Percentiles rank a stretch among this genome's conserved stretches.
Evolutionary conservation across 2,329 filamentous ascomycete species (phyloP).

Genomic region (Elsinoe necatrix): DNA sequence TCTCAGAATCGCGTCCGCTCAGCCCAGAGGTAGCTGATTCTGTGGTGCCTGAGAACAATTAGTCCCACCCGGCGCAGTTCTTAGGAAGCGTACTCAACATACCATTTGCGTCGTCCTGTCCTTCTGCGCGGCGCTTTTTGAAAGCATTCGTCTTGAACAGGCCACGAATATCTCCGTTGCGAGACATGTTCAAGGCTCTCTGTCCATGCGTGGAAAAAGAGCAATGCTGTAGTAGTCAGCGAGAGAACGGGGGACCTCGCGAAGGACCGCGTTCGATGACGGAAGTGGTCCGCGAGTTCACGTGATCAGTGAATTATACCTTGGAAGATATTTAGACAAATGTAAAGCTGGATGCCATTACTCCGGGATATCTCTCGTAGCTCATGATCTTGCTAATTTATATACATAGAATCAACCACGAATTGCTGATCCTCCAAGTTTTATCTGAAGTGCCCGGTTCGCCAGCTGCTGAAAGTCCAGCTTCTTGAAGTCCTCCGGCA

Average conservation of each 20-base stretch:
- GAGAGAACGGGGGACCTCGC: background rate
- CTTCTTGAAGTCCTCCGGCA: slow-evolving; percentile 36
- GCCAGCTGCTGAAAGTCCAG: slow-evolving; percentile 38
- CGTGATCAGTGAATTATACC: background rate
- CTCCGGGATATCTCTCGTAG: background rate
- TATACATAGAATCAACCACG: background rate
- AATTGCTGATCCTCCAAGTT: background rate
- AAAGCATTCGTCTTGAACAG: background rate
- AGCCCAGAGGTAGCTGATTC: background rate
- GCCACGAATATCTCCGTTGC: background rate
- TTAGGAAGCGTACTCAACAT: background rate
- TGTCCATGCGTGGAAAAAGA: background rate
- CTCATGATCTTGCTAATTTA: background rate
- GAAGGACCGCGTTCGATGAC: background rate
- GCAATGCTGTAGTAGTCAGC: background rate
- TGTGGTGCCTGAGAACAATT: background rate
- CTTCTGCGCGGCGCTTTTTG: background rate
- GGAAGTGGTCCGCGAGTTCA: background rate
- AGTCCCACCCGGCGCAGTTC: background rate
- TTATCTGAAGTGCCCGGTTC: slow-evolving; percentile 24
- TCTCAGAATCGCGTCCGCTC: background rate
- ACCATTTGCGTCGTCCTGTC: background rate
- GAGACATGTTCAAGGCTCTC: background rate
- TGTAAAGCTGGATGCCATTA: background rate
- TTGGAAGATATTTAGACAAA: background rate